Conservation (phyloP, 768 basidiomycete genomes). For the Naganishia friedmannii region DNA sequence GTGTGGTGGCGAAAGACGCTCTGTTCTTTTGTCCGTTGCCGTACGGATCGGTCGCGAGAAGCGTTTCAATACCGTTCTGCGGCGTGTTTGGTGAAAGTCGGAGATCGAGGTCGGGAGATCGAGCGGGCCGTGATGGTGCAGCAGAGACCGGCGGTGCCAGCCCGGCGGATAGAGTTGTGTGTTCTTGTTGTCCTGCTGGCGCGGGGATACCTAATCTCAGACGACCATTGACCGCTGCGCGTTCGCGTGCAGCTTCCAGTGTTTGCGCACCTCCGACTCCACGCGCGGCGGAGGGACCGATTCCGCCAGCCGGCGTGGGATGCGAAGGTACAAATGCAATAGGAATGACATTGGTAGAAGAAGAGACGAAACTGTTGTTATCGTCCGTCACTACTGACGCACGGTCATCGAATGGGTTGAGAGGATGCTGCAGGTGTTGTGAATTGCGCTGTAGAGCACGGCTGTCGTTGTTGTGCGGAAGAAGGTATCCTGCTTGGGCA, state of each 20-base stretch:
- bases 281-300: slow-evolving; percentile 23
- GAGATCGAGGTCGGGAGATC: slow-evolving; percentile 47
- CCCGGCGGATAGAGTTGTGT: background rate
- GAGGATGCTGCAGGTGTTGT: slow-evolving; percentile 2
- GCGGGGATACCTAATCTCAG: background rate
- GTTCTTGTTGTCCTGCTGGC: background rate
- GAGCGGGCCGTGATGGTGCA: slow-evolving; percentile 42
- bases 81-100: slow-evolving; percentile 30
- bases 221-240: slow-evolving; percentile 4
- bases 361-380: slow-evolving; percentile 31
- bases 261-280: slow-evolving; percentile 27
- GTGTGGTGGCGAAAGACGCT: slow-evolving; percentile 21
- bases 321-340: slow-evolving; percentile 47
- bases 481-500: no score
- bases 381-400: slow-evolving; percentile 40
- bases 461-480: background rate
- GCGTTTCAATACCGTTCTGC: slow-evolving; percentile 17
- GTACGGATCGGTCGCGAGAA: background rate
- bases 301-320: slow-evolving; percentile 22
- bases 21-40: background rate
- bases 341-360: slow-evolving; percentile 43
- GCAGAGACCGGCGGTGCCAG: slow-evolving; percentile 26
- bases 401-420: slow-evolving; percentile 46
- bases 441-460: slow-evolving; percentile 5
- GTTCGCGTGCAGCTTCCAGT: slow-evolving; percentile 23